Evolutionary conservation across 352 stramenopile species (phyloP).

Genomic region (Pythium sp.): DNA sequence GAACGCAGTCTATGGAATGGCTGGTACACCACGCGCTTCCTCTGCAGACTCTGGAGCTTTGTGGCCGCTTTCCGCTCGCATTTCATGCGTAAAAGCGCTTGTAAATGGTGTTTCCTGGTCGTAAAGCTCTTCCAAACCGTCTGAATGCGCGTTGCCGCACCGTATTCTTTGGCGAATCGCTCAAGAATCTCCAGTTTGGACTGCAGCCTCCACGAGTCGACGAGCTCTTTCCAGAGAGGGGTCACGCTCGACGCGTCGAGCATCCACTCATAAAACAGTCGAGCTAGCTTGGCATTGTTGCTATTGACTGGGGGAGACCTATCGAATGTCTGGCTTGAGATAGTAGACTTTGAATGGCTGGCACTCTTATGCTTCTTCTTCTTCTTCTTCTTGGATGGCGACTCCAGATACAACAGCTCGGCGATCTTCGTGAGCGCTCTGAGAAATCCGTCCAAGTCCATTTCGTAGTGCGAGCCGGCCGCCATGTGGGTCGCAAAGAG

Average conservation of each 20-base stretch:
- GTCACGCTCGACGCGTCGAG: conserved; percentile 39
- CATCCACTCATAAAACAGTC: conserved; percentile 47
- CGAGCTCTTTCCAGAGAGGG: conserved; percentile 35
- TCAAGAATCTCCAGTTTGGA: conserved; percentile 35
- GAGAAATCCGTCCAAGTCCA: conserved; percentile 55
- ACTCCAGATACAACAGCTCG: conserved; percentile 24
- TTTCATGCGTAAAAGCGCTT: conserved; percentile 30
- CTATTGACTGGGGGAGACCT: neutral
- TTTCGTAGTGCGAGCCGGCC: conserved; percentile 47
- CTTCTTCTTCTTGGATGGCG: neutral
- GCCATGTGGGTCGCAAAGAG: conserved; percentile 49
- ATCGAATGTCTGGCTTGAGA: conserved; percentile 26
- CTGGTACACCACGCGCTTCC: conserved; percentile 22
- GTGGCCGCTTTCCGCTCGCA: conserved; percentile 37
- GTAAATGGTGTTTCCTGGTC: conserved; percentile 13
- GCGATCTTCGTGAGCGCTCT: conserved; percentile 40
- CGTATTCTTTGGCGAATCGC: conserved; percentile 30
- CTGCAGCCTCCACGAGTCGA: conserved; percentile 43
- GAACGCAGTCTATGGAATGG: conserved; percentile 22
- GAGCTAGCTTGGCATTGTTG: conserved; percentile 14
- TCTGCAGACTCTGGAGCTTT: conserved; percentile 42
- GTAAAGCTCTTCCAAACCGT: conserved; percentile 37
- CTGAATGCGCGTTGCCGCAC: conserved; percentile 48
- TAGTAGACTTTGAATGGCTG: neutral
- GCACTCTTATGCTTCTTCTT: neutral